Percentiles rank a stretch among this genome's conserved stretches.
These are phyloP conservation scores for Brassica rapa DNA, from an alignment of 345 rosid species.

Conservation along the genomic window DNA sequence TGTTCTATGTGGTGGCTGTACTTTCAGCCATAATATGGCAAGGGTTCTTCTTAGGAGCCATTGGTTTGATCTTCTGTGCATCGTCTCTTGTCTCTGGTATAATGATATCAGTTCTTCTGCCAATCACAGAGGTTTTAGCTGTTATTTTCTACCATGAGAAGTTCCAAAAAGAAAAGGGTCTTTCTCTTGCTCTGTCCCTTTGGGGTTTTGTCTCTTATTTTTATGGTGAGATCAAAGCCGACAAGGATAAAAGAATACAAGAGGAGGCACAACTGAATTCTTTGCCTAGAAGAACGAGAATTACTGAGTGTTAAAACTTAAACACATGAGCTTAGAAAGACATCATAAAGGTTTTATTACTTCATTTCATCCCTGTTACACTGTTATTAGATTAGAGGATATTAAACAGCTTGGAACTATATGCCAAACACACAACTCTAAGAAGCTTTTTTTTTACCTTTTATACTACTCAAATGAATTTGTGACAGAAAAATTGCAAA, in stretches of 20 bases:
- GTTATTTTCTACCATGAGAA: conserved; percentile 66
- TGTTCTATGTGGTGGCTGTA: conserved; percentile 51
- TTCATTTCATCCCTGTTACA: background rate
- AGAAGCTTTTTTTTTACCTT: background rate
- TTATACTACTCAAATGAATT: conserved; percentile 27
- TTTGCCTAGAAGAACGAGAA: conserved; percentile 9
- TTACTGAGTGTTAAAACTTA: conserved; percentile 16
- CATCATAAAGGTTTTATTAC: background rate
- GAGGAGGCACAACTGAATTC: conserved; percentile 33
- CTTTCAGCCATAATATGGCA: conserved; percentile 51
- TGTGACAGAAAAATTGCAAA: conserved; percentile 27
- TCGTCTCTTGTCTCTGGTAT: conserved; percentile 63
- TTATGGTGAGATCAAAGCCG: conserved; percentile 59
- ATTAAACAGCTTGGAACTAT: conserved; percentile 16
- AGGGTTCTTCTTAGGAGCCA: conserved; percentile 60
- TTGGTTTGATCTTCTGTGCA: conserved; percentile 59
- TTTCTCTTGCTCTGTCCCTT: conserved; percentile 65
- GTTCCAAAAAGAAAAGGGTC: conserved; percentile 69
- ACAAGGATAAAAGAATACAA: conserved; percentile 29
- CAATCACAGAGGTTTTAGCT: conserved; percentile 64
- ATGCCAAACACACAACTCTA: background rate
- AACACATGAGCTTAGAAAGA: conserved; percentile 10
- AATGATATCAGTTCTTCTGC: conserved; percentile 51
- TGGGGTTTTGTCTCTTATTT: conserved; percentile 82
- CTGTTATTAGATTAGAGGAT: conserved; percentile 12